phyloP scores from a whole-genome alignment of 106 monocot genomes.

The Allium fistulosum region DNA sequence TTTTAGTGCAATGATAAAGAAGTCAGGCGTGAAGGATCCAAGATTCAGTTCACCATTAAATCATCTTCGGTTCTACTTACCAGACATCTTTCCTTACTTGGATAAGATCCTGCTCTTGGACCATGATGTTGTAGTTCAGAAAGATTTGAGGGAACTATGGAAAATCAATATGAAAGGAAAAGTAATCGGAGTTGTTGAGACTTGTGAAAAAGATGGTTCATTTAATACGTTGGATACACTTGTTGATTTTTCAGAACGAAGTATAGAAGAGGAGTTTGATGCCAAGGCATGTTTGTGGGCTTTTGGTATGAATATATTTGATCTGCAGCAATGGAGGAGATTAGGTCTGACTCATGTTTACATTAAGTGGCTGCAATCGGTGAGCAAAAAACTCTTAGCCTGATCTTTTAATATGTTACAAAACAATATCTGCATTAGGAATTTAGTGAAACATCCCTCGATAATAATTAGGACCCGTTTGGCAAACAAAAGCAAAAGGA shows the following conservation, averaged over 20 bases:
- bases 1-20: conserved; percentile 41
- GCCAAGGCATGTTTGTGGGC: conserved; percentile 55
- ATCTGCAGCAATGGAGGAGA: conserved; percentile 65
- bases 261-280: conserved; percentile 34
- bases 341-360: conserved; percentile 35
- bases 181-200: conserved; percentile 66
- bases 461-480: no score
- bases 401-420: not conserved
- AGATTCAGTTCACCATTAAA: conserved; percentile 69
- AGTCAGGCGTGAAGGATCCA: conserved; percentile 28
- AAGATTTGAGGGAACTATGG: conserved; percentile 65
- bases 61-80: conserved; percentile 87
- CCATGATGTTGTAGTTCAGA: conserved; percentile 84
- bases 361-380: conserved; percentile 59
- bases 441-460: no score
- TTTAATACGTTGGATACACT: conserved; percentile 29
- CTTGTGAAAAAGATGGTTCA: conserved; percentile 25
- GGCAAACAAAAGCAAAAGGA: no score
- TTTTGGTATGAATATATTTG: conserved; percentile 90
- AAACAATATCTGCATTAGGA: no score
- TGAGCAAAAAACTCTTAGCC: conserved; percentile 19
- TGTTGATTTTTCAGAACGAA: conserved; percentile 54
- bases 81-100: conserved; percentile 69
- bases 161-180: conserved; percentile 55
- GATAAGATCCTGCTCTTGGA: conserved; percentile 75